phyloP scores from a whole-genome alignment of 2,329 filamentous ascomycete genomes.

The Atkinsonella texensis region DNA sequence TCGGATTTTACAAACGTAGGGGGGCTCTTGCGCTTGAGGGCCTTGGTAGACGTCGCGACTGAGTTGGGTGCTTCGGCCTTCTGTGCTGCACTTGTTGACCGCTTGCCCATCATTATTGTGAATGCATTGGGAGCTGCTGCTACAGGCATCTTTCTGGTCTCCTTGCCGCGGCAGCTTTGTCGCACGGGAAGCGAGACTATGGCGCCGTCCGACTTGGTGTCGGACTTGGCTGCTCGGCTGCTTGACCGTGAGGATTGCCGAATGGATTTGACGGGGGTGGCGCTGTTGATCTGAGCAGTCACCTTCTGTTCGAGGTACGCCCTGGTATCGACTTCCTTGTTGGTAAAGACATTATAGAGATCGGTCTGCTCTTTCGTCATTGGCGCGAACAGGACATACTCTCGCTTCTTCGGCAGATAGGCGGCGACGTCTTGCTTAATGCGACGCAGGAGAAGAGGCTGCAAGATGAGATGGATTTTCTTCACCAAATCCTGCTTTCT shows the following conservation, averaged over 20 bases:
- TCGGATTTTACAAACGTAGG: conserved; percentile 21
- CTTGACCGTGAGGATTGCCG: conserved; percentile 26
- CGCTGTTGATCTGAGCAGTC: conserved; percentile 44
- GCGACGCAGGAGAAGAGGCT: conserved; percentile 76
- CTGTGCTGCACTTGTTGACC: conserved; percentile 12
- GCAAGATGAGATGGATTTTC: conserved; percentile 85
- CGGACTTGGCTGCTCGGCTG: conserved; percentile 15
- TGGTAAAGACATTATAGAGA: conserved; percentile 57
- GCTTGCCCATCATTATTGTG: conserved; percentile 39
- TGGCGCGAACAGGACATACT: conserved; percentile 91
- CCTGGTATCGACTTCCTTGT: conserved; percentile 48
- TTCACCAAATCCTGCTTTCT: conserved; percentile 42
- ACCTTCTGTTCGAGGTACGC: conserved; percentile 76
- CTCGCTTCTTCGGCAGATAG: conserved; percentile 86
- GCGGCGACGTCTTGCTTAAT: conserved; percentile 90
- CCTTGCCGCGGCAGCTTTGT: conserved; percentile 22
- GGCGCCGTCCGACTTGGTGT: conserved; percentile 7
- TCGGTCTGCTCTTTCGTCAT: conserved; percentile 86
- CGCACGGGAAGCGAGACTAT: conserved; percentile 22
- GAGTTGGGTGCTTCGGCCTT: conserved; percentile 15
- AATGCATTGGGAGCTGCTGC: conserved; percentile 33
- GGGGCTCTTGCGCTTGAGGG: conserved; percentile 21
- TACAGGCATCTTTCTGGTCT: conserved; percentile 12
- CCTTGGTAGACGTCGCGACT: conserved; percentile 10
- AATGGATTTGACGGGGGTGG: conserved; percentile 20